Evolutionary conservation across 148 eudicot species (phyloP), one percentile per base, ranked within the genome.

Genomic region (Persicaria tinctoria): DNA sequence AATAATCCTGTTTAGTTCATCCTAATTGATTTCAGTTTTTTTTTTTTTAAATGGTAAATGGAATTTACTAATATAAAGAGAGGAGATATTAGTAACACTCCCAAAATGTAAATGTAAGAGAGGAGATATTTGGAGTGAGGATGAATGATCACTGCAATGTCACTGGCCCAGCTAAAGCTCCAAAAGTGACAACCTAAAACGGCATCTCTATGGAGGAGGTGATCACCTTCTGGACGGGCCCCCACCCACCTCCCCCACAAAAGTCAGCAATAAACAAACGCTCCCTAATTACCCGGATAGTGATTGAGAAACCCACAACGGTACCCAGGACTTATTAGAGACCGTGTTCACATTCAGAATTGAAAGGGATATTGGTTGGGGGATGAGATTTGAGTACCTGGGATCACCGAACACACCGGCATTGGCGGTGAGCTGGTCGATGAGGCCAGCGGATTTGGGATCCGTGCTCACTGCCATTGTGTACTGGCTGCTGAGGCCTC

Each of bases 381-480:
- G 45, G 51, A 12, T 49, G 60, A 56, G 66, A 20, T 18, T 66
- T 51, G 46, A 32, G 64, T 47, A 62, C 91, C 91, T 86, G 74
- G 91, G 82, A n/a, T 82, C 89, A 27, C 92, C 92, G 62, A 85
- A 78, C 57, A 82, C 95, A 71, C 97, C 97, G 38, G 97, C 85
- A 73, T 88, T 80, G 50, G 78, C 51, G 27, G 97, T 92, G 77
- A 92, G 87, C 55, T 82, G 95, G 74, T 80, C 83, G 7, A 92
- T 75, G 20, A 84, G 85, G 5, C 47, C 69, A 32, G 86, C 91
- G 8, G 97, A 85, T 73, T 77, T 92, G 71, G 97, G 85, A 74
- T 84, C 86, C 5, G 78, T 62, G 23, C 97, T 92, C 12, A 83
- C 79, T n/a, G 97, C 97, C 85, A 83, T 92, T 5, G 87, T 77